Evolutionary conservation across 2,329 filamentous ascomycete species (phyloP).

Genomic region (Calonectria naviculata): DNA sequence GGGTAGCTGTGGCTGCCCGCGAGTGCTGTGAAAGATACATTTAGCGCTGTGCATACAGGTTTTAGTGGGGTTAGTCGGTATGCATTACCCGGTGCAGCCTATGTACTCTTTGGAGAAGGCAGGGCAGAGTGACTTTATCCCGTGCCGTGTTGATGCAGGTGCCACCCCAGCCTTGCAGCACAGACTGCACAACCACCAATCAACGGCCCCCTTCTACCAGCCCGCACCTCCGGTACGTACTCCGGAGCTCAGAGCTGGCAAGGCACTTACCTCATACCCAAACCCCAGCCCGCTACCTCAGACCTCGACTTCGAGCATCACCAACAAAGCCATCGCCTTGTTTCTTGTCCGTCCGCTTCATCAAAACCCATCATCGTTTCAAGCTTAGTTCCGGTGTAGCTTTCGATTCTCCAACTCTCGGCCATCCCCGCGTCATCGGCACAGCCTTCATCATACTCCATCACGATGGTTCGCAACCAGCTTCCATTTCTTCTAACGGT

Average conservation of each 20-base stretch:
- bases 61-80: background rate
- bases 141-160: background rate
- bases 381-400: background rate
- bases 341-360: background rate
- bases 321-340: background rate
- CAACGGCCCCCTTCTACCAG: background rate
- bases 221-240: constrained; percentile 11
- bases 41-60: background rate
- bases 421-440: background rate
- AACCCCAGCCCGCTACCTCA: background rate
- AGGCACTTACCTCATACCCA: constrained; percentile 14
- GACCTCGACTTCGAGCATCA: constrained; percentile 4
- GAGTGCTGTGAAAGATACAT: background rate
- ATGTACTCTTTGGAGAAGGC: background rate
- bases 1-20: background rate
- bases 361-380: constrained; percentile 20
- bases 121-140: background rate
- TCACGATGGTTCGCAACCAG: constrained; percentile 35
- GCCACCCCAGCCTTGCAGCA: constrained; percentile 10
- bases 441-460: constrained; percentile 1
- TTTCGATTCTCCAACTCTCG: constrained; percentile 1
- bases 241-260: background rate
- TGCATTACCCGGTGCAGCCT: background rate
- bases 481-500: constrained; percentile 9
- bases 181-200: background rate